Percentiles rank a stretch among this genome's conserved stretches.
These are phyloP conservation scores for Dactylellina drechsleri DNA, from an alignment of 2,329 filamentous ascomycete genomes.

Conservation along the genomic window DNA sequence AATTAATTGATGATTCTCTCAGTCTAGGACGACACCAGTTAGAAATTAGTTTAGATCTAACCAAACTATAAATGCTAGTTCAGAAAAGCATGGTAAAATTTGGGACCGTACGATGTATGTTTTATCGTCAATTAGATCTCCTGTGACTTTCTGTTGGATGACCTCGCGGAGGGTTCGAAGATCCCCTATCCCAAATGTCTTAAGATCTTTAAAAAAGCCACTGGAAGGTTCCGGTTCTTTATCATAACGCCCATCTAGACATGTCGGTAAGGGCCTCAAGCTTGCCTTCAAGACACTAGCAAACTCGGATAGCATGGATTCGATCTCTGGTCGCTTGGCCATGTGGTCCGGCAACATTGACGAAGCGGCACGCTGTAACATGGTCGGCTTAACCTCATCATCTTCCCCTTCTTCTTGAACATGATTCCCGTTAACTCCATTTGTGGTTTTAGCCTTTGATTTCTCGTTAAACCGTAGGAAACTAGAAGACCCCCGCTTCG, in stretches of 20 bases:
- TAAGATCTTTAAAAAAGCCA: slow-evolving; percentile 43
- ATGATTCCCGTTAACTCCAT: neutral
- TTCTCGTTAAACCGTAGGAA: slow-evolving; percentile 44
- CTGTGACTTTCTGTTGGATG: slow-evolving; percentile 71
- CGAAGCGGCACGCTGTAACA: slow-evolving; percentile 45
- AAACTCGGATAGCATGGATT: slow-evolving; percentile 46
- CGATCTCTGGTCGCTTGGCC: slow-evolving; percentile 43
- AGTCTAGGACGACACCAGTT: slow-evolving; percentile 44
- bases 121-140: slow-evolving; percentile 76
- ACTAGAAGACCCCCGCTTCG: slow-evolving; percentile 41
- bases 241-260: slow-evolving; percentile 25
- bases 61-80: neutral
- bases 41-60: no score
- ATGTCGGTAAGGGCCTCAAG: slow-evolving; percentile 26
- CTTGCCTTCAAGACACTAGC: slow-evolving; percentile 38
- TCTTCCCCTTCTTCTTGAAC: slow-evolving; percentile 23
- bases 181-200: slow-evolving; percentile 64
- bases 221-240: slow-evolving; percentile 43
- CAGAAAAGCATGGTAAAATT: neutral
- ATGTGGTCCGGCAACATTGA: slow-evolving; percentile 49
- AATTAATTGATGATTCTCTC: slow-evolving; percentile 67
- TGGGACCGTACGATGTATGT: slow-evolving; percentile 75
- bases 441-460: slow-evolving; percentile 20
- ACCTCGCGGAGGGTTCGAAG: slow-evolving; percentile 72
- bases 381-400: slow-evolving; percentile 28